These are phyloP conservation scores for Inga laurina DNA, from an alignment of 306 rosid species.

Conservation along the genomic window DNA sequence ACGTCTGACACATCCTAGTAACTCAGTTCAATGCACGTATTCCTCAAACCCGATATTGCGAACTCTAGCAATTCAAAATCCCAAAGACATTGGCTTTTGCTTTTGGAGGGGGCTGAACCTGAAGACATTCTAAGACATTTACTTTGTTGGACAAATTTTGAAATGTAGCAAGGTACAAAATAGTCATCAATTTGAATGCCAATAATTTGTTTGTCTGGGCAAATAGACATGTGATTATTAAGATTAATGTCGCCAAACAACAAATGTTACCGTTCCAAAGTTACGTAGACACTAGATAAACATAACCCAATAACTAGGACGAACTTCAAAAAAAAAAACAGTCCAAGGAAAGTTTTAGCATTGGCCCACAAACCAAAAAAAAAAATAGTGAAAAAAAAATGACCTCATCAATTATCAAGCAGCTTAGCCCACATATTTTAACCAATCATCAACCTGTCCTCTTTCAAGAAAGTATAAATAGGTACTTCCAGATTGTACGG, in stretches of 20 bases:
- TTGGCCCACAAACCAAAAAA: constrained; percentile 44
- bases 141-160: constrained; percentile 1
- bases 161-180: constrained; percentile 6
- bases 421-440: constrained; percentile 36
- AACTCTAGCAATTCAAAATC: background rate
- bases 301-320: constrained; percentile 17
- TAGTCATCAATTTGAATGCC: constrained; percentile 10
- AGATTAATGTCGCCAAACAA: constrained; percentile 39
- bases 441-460: constrained; percentile 72
- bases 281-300: constrained; percentile 43
- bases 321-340: constrained; percentile 20
- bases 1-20: no score
- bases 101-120: background rate
- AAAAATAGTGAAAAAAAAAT: constrained; percentile 4
- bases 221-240: constrained; percentile 50
- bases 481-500: constrained; percentile 93
- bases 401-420: background rate
- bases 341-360: constrained; percentile 53
- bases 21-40: no score
- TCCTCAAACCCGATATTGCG: no score
- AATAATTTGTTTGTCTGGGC: constrained; percentile 22
- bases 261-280: constrained; percentile 25
- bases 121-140: background rate
- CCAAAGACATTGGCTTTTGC: background rate
- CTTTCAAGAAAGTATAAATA: constrained; percentile 70